Base-by-base conservation (phyloP, 208 protist genomes). In the Acanthamoeba lugdunensis region DNA sequence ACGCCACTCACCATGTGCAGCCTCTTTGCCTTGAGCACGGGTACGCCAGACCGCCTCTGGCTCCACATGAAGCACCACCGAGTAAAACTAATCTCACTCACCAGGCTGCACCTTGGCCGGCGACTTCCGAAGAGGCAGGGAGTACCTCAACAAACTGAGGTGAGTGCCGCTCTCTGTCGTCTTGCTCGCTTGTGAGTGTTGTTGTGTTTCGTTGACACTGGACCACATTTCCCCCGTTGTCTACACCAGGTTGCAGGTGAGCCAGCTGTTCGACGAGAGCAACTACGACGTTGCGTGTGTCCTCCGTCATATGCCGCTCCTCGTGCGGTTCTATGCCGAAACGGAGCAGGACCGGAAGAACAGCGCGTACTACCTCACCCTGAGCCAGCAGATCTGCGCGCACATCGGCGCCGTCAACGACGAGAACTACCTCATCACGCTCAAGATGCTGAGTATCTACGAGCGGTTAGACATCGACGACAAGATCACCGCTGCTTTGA, bases 211-310 rank as follows among this genome's bases (percentile, higher is more conserved):
- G 37, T 2, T 2, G n/a, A n/a, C n/a, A n/a, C n/a, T n/a, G n/a
- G n/a, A n/a, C n/a, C n/a, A n/a, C n/a, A n/a, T n/a, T 33, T 33
- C 33, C 1, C 16, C 16, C 54, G 11, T 2, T 61, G 54, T 2
- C 54, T 8, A 13, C 65, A 71, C 65, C 67, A 84, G 75, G 75
- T 8, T 11, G 23, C 75, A 56, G 25, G 45, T 84, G 23, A 84
- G 75, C 28, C 37, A 84, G 75, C 52, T 84, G 75, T 84, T 84
- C 41, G 75, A 84, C 21, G 28, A 33, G 6, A 56, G 75, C 75
- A 30, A 84, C 75, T 84, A 84, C 48, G 75, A 84, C 45, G 75
- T 84, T 13, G 75, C 45, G 11, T 84, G 75, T 41, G 75, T 84
- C 11, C 75, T 84, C 11, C 75, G 75, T 4, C 75, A 84, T 33